A percentile compares a stretch with the other conserved stretches of the same genome.
phyloP scores from a whole-genome alignment of 1,139 yeast species.

The Sugiyamaella grinbergsii region DNA sequence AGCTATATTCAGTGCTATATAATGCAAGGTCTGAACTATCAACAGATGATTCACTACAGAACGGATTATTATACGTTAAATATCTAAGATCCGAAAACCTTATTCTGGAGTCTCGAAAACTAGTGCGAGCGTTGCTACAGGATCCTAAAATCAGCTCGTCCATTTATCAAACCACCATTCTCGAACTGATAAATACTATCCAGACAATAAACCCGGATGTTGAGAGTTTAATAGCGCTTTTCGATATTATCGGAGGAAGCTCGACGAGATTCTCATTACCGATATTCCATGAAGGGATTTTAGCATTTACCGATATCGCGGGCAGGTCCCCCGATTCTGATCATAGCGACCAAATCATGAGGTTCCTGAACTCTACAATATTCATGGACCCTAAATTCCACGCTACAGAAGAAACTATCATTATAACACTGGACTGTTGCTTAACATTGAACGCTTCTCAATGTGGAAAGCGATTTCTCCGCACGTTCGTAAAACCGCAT shows the following conservation, averaged over 20 bases:
- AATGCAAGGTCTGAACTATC: conserved; percentile 12
- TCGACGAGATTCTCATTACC: conserved; percentile 10
- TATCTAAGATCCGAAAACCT: conserved; percentile 29
- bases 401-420: conserved; percentile 26
- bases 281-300: conserved; percentile 22
- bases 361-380: conserved; percentile 19
- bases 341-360: conserved; percentile 11
- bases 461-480: conserved; percentile 26
- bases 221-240: conserved; percentile 20
- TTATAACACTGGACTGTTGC: conserved; percentile 32
- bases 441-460: conserved; percentile 25
- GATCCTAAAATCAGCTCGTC: conserved; percentile 1
- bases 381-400: conserved; percentile 17
- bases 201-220: conserved; percentile 23
- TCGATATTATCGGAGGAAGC: conserved; percentile 8
- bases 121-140: conserved; percentile 26
- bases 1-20: conserved; percentile 17
- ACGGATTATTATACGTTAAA: conserved; percentile 21
- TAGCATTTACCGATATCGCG: conserved; percentile 19
- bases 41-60: conserved; percentile 20
- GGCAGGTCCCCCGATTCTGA: conserved; percentile 2
- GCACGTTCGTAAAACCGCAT: conserved; percentile 25
- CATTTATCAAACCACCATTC: conserved; percentile 22
- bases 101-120: conserved; percentile 30
- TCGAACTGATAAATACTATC: conserved; percentile 15